Percentiles rank a stretch among this genome's conserved stretches.
Conservation (phyloP, 1,284 basidiomycete species). For the Cutaneotrichosporon cyanovorans region DNA sequence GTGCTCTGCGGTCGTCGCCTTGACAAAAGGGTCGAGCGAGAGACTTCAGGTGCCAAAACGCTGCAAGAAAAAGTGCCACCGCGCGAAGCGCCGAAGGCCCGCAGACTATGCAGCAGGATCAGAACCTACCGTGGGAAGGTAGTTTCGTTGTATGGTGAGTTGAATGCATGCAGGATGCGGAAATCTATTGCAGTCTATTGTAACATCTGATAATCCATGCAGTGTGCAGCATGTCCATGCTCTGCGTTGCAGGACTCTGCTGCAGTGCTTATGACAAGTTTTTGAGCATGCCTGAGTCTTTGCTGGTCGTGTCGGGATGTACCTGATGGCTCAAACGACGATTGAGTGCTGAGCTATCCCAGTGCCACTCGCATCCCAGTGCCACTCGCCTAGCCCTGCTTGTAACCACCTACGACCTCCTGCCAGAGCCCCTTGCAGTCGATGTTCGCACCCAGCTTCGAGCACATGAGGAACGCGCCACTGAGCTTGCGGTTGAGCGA, state of each 20-base stretch:
- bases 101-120: neutral
- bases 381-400: too few relatives aligned
- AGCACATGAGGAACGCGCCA: constrained; percentile 86
- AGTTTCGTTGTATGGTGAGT: too few relatives aligned
- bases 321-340: too few relatives aligned
- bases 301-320: too few relatives aligned
- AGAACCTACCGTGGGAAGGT: neutral
- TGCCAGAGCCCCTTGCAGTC: constrained; percentile 71
- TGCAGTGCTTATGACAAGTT: constrained; percentile 3
- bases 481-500: constrained; percentile 90
- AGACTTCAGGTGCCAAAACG: neutral
- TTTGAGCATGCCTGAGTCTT: too few relatives aligned
- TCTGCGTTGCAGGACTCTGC: too few relatives aligned
- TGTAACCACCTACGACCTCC: constrained; percentile 25
- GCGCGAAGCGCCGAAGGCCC: neutral
- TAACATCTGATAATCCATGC: too few relatives aligned
- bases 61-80: neutral
- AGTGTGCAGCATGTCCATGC: too few relatives aligned
- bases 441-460: constrained; percentile 67
- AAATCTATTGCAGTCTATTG: too few relatives aligned
- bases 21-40: neutral
- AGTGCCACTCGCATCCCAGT: too few relatives aligned
- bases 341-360: too few relatives aligned
- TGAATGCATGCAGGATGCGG: too few relatives aligned
- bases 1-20: neutral